phyloP scores from a whole-genome alignment of 2,329 filamentous ascomycete species.

The Colletotrichum scovillei region DNA sequence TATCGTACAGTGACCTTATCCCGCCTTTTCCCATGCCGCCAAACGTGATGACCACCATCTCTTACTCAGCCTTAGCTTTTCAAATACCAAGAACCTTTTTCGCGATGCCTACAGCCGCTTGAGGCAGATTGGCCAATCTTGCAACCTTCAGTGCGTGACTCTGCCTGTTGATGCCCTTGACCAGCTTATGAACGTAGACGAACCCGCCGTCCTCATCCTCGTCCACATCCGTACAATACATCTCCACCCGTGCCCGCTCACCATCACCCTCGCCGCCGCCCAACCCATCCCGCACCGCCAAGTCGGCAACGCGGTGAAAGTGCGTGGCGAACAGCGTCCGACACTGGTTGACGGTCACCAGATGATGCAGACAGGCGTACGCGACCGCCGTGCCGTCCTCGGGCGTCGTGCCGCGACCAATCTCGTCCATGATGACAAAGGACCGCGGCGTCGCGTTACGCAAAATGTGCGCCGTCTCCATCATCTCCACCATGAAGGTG shows the following conservation, averaged over 20 bases:
- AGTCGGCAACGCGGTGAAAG: conserved; percentile 86
- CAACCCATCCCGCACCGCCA: conserved; percentile 69
- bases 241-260: conserved; percentile 61
- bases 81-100: conserved; percentile 59
- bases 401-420: conserved; percentile 92
- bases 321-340: conserved; percentile 94
- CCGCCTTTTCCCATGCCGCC: not conserved
- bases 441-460: conserved; percentile 84
- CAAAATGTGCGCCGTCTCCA: conserved; percentile 92
- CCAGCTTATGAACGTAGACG: conserved; percentile 86
- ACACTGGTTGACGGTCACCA: conserved; percentile 81
- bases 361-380: conserved; percentile 87
- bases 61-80: conserved; percentile 10
- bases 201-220: conserved; percentile 80
- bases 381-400: conserved; percentile 92
- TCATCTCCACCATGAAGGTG: conserved; percentile 99
- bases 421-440: conserved; percentile 98
- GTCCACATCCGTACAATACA: conserved; percentile 90
- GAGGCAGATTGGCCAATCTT: conserved; percentile 82
- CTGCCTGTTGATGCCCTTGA: conserved; percentile 83
- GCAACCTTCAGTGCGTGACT: conserved; percentile 98
- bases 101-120: conserved; percentile 77
- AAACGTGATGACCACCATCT: not conserved
- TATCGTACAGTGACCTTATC: conserved; percentile 33
- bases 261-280: conserved; percentile 42